Percentiles rank a stretch among this genome's conserved stretches.
These are phyloP conservation scores for Microthlaspi erraticum DNA, from an alignment of 345 rosid species.

Conservation along the genomic window DNA sequence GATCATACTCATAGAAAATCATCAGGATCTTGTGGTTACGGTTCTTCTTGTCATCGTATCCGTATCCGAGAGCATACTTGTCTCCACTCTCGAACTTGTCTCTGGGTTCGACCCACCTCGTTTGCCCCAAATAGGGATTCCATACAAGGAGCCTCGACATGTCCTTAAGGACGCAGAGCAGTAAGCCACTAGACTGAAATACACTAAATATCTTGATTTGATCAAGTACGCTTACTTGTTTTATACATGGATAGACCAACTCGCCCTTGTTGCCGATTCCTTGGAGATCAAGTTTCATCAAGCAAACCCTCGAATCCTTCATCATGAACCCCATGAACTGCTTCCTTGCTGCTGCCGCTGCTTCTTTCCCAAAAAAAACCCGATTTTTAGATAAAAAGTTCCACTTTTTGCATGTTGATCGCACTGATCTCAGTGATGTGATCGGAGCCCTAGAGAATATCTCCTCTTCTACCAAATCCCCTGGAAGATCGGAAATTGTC, in stretches of 20 bases:
- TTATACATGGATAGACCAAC: neutral
- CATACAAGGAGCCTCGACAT: conserved; percentile 1
- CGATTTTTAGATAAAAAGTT: neutral
- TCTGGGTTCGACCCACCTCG: neutral
- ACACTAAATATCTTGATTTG: neutral
- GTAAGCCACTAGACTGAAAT: neutral
- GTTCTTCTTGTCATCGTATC: too few relatives aligned
- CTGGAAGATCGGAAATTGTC: neutral
- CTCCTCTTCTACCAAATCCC: neutral
- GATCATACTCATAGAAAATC: too few relatives aligned
- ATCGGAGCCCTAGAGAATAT: neutral
- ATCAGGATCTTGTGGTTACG: too few relatives aligned
- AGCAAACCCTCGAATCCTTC: neutral
- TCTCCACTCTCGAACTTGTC: too few relatives aligned
- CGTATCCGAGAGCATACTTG: too few relatives aligned
- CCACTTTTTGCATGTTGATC: neutral
- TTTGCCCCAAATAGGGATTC: conserved; percentile 15
- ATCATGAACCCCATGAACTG: neutral
- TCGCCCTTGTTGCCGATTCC: too few relatives aligned
- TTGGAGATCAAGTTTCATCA: neutral
- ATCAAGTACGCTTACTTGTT: neutral
- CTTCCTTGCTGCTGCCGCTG: neutral
- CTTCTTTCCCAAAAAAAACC: neutral
- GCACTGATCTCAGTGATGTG: neutral
- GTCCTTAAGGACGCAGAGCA: neutral